Conservation (phyloP, 192 early-diverging fungal genomes). For the Coemansia aciculifera region DNA sequence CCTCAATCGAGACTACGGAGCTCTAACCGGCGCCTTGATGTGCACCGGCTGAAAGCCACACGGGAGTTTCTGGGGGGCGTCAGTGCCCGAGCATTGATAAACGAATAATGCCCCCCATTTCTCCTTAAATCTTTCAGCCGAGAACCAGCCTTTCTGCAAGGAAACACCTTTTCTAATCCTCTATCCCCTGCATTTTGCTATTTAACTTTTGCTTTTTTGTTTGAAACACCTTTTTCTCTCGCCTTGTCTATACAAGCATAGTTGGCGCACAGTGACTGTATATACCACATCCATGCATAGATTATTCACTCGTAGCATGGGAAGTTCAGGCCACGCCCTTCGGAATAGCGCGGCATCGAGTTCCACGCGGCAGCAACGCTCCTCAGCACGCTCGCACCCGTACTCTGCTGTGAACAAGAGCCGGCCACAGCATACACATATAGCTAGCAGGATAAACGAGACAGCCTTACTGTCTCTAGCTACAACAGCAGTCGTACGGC, state of each 20-base stretch:
- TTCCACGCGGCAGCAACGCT: conserved; percentile 3
- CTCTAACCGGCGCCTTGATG: conserved; percentile 7
- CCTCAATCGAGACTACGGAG: background rate
- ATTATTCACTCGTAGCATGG: conserved; percentile 35
- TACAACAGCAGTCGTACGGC: background rate
- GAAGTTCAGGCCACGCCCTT: conserved; percentile 38
- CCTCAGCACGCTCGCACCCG: conserved; percentile 24
- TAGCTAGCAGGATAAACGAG: background rate
- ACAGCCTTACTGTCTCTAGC: background rate
- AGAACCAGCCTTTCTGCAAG: conserved; percentile 13
- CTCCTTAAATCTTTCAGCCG: conserved; percentile 1
- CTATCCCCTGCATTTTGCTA: background rate
- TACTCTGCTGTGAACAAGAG: conserved; percentile 4
- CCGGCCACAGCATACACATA: background rate
- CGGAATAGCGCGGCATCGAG: conserved; percentile 14
- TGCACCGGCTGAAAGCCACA: background rate
- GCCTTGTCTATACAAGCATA: background rate
- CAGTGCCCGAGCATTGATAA: background rate
- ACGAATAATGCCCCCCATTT: background rate
- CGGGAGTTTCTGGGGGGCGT: background rate
- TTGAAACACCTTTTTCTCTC: background rate
- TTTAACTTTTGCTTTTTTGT: background rate
- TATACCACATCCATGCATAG: conserved; percentile 19
- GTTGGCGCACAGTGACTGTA: background rate
- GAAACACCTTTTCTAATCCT: background rate